Evolutionary conservation across 2,329 filamentous ascomycete genomes (phyloP), one percentile per base, ranked within the genome.

Genomic region (Claviceps sp.): DNA sequence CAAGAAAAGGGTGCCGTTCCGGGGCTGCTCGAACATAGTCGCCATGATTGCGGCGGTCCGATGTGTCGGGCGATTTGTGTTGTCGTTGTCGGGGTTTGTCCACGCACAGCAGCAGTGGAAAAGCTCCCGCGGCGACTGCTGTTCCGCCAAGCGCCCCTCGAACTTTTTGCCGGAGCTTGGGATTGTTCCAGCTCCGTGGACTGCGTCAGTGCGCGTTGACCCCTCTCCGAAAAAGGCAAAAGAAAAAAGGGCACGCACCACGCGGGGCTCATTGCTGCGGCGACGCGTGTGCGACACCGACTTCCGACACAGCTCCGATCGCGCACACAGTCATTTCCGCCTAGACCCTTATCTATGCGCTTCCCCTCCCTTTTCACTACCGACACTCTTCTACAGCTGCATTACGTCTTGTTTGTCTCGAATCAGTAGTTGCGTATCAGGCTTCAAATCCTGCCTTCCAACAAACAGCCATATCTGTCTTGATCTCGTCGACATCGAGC

Each of bases 1-100:
- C 57, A 98, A 81, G 76, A 98, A 98, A 63, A 98, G 80, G 64
- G 89, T 96, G 70, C 94, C 93, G 67, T 95, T 94, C 67, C 90
- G 82, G 66, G 89, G 86, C 73, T 93, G 87, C 74, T 96, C 89
- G 66, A 97, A 98, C 71, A 98, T 89, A 66, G 88, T 87, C 70
- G 89, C 84, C 93, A 98, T 98, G 58, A 56, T 55, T 63, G 62
- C 60, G 61, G 62, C 60, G 59, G 50, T 53, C 49, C 52, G 50
- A 47, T 37, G 47, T 49, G 51, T 55, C 51, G 30, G 51, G 47
- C 50, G 44, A 45, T 52, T 45, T 51, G 17, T 37, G 47, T 26
- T 26, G 42, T 47, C 44, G 48, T 47, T 46, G 42, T 19, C 34
- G 34, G 44, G 42, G 38, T 22, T 44, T 30, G 26, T 30, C 26